These are phyloP conservation scores for Curvularia lunata DNA, from an alignment of 2,329 filamentous ascomycete genomes.

Conservation along the genomic window DNA sequence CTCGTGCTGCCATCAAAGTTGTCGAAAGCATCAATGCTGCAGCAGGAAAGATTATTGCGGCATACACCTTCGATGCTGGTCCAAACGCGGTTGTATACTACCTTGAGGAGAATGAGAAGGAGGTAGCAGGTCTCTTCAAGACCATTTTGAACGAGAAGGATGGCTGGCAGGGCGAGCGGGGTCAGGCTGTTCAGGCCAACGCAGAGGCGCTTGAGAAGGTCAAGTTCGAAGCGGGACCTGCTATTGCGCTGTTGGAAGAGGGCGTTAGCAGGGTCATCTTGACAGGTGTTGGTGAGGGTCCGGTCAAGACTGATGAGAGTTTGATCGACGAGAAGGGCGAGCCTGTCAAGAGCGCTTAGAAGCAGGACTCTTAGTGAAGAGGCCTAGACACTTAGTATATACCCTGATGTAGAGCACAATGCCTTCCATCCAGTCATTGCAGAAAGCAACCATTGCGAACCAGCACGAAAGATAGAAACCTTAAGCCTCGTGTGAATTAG, in stretches of 20 bases:
- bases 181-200: conserved; percentile 58
- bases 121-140: conserved; percentile 81
- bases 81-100: conserved; percentile 98
- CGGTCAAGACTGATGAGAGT: conserved; percentile 77
- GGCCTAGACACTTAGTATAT: conserved; percentile 8
- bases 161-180: conserved; percentile 71
- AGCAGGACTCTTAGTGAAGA: conserved; percentile 4
- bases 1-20: conserved; percentile 81
- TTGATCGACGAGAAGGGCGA: conserved; percentile 69
- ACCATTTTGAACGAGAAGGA: conserved; percentile 66
- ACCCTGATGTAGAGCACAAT: conserved; percentile 8
- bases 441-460: neutral
- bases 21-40: conserved; percentile 87
- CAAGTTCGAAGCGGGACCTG: conserved; percentile 53
- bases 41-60: conserved; percentile 80
- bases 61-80: conserved; percentile 97
- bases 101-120: conserved; percentile 74
- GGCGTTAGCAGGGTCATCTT: conserved; percentile 89
- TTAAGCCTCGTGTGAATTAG: neutral
- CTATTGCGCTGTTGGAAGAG: conserved; percentile 63
- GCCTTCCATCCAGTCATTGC: neutral
- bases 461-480: neutral
- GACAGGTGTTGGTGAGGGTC: conserved; percentile 90
- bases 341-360: conserved; percentile 28
- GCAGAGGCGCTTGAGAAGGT: conserved; percentile 67